These are phyloP conservation scores for Blastomyces parvus DNA, from an alignment of 2,329 filamentous ascomycete genomes.

Conservation along the genomic window DNA sequence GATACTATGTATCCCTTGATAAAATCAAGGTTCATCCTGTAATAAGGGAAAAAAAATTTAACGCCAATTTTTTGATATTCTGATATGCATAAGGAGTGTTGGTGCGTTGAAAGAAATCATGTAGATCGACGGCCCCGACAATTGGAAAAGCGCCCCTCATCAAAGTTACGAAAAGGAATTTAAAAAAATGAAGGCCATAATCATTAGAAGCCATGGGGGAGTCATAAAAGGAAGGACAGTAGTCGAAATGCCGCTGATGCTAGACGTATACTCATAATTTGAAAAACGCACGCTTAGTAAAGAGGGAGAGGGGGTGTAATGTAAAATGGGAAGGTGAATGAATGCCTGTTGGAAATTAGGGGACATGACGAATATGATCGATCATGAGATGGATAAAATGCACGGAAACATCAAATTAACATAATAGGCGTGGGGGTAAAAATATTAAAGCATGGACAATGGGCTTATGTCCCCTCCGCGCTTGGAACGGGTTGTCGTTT, in stretches of 20 bases:
- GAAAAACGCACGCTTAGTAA: background rate
- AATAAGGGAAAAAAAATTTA: background rate
- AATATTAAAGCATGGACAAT: background rate
- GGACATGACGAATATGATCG: background rate
- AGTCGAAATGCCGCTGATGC: background rate
- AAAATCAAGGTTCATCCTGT: background rate
- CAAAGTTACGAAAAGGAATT: background rate
- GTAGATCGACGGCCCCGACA: background rate
- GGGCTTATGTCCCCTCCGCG: background rate
- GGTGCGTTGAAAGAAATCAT: background rate
- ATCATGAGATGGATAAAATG: background rate
- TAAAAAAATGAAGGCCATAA: no score
- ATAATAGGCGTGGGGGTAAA: background rate
- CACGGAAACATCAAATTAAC: background rate
- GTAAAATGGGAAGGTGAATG: background rate
- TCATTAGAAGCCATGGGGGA: background rate
- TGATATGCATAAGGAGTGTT: constrained; percentile 1
- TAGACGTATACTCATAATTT: background rate
- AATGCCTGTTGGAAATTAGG: background rate
- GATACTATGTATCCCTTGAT: background rate
- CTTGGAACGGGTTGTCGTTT: background rate
- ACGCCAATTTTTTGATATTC: background rate
- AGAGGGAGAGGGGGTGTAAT: background rate
- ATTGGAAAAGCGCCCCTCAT: background rate
- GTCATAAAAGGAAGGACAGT: background rate